Evolutionary conservation across 495 filamentous ascomycete species (phyloP).

Genomic region (Poronia punctata): DNA sequence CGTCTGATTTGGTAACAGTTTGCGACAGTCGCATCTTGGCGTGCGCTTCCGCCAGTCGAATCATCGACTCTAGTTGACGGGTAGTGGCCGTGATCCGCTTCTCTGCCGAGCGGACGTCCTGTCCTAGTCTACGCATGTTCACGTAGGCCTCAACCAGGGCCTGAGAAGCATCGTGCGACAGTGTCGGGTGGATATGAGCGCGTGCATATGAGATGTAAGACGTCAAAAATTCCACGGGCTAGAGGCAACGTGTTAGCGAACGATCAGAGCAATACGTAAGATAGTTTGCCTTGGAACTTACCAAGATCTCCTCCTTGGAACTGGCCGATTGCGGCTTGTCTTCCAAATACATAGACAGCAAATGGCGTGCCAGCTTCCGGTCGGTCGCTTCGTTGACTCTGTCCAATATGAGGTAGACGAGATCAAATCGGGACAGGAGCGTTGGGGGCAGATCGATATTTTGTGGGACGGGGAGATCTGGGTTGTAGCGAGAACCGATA

Average conservation of each 20-base stretch:
- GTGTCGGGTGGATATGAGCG: constrained; percentile 70
- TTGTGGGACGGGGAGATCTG: constrained; percentile 87
- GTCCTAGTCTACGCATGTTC: constrained; percentile 90
- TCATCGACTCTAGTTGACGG: constrained; percentile 93
- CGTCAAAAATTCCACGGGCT: constrained; percentile 93
- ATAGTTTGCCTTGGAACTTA: constrained; percentile 52
- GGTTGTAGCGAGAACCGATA: constrained; percentile 95
- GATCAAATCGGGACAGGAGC: constrained; percentile 87
- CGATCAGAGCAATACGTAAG: not conserved
- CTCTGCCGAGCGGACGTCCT: constrained; percentile 87
- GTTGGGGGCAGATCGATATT: constrained; percentile 98
- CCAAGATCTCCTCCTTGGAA: constrained; percentile 59
- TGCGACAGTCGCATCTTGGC: constrained; percentile 88
- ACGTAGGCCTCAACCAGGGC: constrained; percentile 85
- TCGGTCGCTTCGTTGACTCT: constrained; percentile 84
- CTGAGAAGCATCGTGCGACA: constrained; percentile 67
- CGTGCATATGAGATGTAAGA: constrained; percentile 97
- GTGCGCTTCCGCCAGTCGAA: constrained; percentile 91
- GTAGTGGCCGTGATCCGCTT: constrained; percentile 97
- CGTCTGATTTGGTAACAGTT: constrained; percentile 73
- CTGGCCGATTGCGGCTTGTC: constrained; percentile 85
- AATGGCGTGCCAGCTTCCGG: constrained; percentile 80
- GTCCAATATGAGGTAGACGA: constrained; percentile 94
- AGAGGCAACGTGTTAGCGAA: constrained; percentile 17
- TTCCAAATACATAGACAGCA: constrained; percentile 95